Evolutionary conservation across 1,284 basidiomycete genomes (phyloP), one percentile per base, ranked within the genome.

Genomic region (Marasmius fiardii): DNA sequence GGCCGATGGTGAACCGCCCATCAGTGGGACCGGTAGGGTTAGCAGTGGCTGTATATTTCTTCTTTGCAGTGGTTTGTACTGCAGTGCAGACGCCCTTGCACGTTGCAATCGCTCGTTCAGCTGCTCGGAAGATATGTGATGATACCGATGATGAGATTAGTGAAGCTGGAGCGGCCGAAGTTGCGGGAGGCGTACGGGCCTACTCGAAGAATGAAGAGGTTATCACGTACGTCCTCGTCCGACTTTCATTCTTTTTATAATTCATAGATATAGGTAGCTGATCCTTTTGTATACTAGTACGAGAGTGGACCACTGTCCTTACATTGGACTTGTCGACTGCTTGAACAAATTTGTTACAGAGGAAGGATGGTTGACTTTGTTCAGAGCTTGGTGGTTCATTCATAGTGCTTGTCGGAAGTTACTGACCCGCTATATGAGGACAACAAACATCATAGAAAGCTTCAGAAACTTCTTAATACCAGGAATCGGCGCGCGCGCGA

Each of bases 351-450:
- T 51, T 11, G 24, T 35, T 16, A 20, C 31, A 12, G 49, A 51
- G 49, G 49, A 51, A 35, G 49, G 49, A 16, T 51, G 34, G 31
- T n/a, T 26, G 3, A 37, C 34, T 12, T 34, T 51, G 21, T 51
- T 51, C 28, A 16, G 49, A 20, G 49, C 49, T 31, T 51, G 49
- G 49, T 51, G 49, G 49, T n/a, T n/a, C n/a, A n/a, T n/a, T n/a
- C n/a, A n/a, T n/a, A n/a, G n/a, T n/a, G n/a, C n/a, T n/a, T n/a
- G n/a, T n/a, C n/a, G n/a, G n/a, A n/a, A n/a, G n/a, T n/a, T n/a
- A n/a, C n/a, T n/a, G n/a, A n/a, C n/a, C n/a, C n/a, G n/a, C n/a
- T n/a, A n/a, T n/a, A n/a, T n/a, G n/a, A n/a, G n/a, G n/a, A n/a
- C n/a, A n/a, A n/a, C n/a, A n/a, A n/a, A n/a, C n/a, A n/a, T n/a